Conservation (phyloP, 164 flowering plant species). For the Cinnamomum micranthum region DNA sequence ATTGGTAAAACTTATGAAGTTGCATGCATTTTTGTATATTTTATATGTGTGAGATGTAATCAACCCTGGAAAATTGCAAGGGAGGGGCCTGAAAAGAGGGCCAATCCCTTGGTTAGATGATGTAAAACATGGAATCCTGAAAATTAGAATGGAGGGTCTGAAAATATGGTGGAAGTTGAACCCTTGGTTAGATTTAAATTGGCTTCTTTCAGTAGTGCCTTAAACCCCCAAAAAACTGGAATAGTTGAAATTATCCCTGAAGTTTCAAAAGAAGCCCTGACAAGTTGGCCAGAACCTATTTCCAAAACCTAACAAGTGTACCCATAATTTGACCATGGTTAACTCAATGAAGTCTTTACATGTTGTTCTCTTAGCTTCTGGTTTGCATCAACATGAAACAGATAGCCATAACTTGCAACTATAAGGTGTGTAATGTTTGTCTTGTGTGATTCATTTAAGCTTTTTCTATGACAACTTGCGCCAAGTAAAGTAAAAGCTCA, state of each 20-base stretch:
- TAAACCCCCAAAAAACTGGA: background rate
- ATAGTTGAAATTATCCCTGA: no score
- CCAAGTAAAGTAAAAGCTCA: background rate
- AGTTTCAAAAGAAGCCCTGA: no score
- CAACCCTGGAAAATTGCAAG: background rate
- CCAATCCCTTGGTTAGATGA: no score
- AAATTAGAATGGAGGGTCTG: background rate
- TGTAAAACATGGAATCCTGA: background rate
- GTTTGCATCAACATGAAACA: background rate
- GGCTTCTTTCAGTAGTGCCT: background rate
- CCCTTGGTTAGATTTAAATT: background rate
- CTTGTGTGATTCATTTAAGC: background rate
- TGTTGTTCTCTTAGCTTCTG: background rate
- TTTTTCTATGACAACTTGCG: background rate
- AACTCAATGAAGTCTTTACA: background rate
- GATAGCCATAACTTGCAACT: background rate
- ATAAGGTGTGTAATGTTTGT: background rate
- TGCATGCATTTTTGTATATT: background rate
- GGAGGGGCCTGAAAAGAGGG: background rate
- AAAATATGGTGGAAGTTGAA: no score
- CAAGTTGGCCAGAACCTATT: background rate
- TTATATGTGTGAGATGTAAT: background rate
- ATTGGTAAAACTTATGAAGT: background rate
- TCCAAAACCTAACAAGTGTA: background rate
- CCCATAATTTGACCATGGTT: background rate